Percentiles rank a stretch among this genome's conserved stretches.
Evolutionary conservation across 768 basidiomycete species (phyloP).

Genomic region (Suillus luteus): DNA sequence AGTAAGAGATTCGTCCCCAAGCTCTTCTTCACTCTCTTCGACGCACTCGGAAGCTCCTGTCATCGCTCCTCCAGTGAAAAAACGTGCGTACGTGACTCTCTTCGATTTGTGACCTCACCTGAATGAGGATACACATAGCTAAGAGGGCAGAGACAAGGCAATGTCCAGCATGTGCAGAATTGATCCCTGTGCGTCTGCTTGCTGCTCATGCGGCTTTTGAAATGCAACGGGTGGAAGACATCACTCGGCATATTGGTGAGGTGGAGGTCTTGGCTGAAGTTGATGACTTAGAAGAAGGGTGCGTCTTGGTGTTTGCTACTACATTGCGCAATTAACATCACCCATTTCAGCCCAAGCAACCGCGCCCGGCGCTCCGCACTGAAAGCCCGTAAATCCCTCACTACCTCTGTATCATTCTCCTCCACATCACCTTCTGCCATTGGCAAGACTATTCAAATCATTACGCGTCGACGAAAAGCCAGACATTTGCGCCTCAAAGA

Average conservation of each 20-base stretch:
- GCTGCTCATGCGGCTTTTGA: slow-evolving; percentile 66
- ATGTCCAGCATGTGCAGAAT: slow-evolving; percentile 76
- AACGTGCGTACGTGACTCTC: slow-evolving; percentile 40
- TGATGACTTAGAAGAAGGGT: slow-evolving; percentile 60
- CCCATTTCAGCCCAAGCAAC: slow-evolving; percentile 26
- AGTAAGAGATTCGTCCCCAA: slow-evolving; percentile 33
- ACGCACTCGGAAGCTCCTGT: slow-evolving; percentile 27
- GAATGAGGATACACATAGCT: slow-evolving; percentile 38
- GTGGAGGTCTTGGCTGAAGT: slow-evolving; percentile 50
- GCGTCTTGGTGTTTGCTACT: slow-evolving; percentile 24
- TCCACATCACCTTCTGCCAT: slow-evolving; percentile 36
- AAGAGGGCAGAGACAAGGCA: slow-evolving; percentile 73
- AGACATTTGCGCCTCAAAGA: slow-evolving; percentile 69
- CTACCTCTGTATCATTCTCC: slow-evolving; percentile 25
- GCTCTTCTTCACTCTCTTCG: slow-evolving; percentile 40
- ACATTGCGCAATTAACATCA: slow-evolving; percentile 36
- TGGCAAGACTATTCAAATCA: slow-evolving; percentile 56
- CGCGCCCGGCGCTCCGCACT: slow-evolving; percentile 45
- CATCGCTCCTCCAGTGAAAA: slow-evolving; percentile 43
- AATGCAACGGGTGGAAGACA: slow-evolving; percentile 65
- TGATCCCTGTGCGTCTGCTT: slow-evolving; percentile 73
- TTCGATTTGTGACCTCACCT: background rate
- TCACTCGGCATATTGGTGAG: slow-evolving; percentile 65
- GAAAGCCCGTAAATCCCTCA: slow-evolving; percentile 43
- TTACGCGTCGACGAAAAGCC: slow-evolving; percentile 70